Conservation (phyloP, 352 stramenopile species). For the Thalassiosira sp. region DNA sequence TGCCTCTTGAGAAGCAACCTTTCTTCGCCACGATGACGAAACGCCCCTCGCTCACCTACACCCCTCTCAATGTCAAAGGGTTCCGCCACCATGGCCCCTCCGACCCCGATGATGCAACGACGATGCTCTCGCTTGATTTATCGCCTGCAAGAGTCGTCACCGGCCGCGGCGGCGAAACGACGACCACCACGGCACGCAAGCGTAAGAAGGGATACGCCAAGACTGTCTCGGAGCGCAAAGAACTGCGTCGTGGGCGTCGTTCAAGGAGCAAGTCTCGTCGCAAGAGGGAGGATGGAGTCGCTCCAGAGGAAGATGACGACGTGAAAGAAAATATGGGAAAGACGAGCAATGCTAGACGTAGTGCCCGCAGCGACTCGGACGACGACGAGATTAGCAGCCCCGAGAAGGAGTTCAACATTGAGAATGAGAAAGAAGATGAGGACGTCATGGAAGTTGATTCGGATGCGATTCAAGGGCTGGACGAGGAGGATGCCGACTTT, state of each 20-base stretch:
- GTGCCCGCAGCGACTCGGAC: not conserved
- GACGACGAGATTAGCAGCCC: not conserved
- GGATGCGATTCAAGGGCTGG: not conserved
- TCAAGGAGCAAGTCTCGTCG: not conserved
- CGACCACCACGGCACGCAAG: not conserved
- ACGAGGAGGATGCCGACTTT: not conserved
- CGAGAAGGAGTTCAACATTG: not conserved
- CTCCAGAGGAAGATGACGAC: not conserved
- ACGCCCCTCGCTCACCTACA: slow-evolving; percentile 5
- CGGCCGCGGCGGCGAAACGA: not conserved
- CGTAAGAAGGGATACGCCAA: not conserved
- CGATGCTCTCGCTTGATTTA: slow-evolving; percentile 1
- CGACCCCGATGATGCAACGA: not conserved
- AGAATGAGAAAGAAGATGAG: not conserved
- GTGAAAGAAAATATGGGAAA: not conserved
- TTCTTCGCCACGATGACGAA: no score
- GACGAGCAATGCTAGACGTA: not conserved
- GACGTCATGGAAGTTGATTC: not conserved
- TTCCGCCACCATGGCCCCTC: not conserved
- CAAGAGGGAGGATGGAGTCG: not conserved
- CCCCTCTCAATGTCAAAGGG: not conserved
- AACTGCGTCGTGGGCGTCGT: not conserved
- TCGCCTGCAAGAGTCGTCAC: not conserved
- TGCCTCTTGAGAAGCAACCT: no score
- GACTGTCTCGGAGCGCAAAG: not conserved